Conservation (phyloP, 495 filamentous ascomycete genomes). For the Hypomontagnella monticulosa region DNA sequence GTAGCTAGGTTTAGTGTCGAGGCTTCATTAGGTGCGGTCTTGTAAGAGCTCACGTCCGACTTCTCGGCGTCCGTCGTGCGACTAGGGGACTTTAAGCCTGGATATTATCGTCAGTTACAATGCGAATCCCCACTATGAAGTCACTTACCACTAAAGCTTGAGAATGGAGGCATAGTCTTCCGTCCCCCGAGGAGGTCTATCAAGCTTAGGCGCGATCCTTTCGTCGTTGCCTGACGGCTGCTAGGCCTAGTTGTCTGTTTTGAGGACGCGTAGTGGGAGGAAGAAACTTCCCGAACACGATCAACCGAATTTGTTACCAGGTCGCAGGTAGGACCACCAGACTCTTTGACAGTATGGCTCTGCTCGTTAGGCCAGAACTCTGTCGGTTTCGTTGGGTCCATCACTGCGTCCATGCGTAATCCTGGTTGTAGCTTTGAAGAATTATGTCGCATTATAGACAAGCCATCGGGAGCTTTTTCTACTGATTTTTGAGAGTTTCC, state of each 20-base stretch:
- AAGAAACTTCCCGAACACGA: conserved; percentile 26
- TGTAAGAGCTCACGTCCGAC: conserved; percentile 45
- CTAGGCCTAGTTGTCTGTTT: conserved; percentile 39
- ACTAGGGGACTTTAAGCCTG: conserved; percentile 33
- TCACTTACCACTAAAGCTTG: conserved; percentile 35
- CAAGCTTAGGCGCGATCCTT: conserved; percentile 30
- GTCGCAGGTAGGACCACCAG: not conserved
- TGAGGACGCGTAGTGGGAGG: conserved; percentile 40
- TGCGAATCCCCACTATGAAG: not conserved
- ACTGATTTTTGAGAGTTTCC: not conserved
- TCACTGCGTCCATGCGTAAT: not conserved
- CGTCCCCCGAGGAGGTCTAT: conserved; percentile 28
- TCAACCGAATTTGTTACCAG: not conserved
- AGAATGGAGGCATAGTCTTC: conserved; percentile 22
- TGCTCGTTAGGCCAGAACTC: not conserved
- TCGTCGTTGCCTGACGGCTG: conserved; percentile 32
- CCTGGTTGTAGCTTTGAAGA: not conserved
- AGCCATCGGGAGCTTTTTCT: not conserved
- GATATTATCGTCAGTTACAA: conserved; percentile 11
- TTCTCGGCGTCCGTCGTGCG: conserved; percentile 41
- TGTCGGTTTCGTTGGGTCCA: not conserved
- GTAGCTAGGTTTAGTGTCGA: conserved; percentile 28
- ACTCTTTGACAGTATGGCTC: not conserved
- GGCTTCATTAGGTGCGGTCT: conserved; percentile 38
- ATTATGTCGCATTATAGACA: not conserved